A percentile compares a stretch with the other conserved stretches of the same genome.
Evolutionary conservation across 108 stramenopile species (phyloP).

Genomic region (Nitzschia inconspicua): DNA sequence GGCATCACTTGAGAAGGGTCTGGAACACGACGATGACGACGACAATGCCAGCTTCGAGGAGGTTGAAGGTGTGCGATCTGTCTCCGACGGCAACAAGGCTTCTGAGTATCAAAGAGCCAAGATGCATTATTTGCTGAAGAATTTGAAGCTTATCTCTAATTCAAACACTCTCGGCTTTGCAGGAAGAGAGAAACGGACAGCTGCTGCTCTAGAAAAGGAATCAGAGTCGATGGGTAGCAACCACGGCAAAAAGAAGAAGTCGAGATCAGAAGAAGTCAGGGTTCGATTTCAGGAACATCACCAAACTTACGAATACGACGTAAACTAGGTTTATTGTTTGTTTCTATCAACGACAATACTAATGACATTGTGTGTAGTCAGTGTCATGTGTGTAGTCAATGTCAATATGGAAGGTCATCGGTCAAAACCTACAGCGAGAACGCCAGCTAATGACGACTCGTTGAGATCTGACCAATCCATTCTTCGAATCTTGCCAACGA

Average conservation of each 20-base stretch:
- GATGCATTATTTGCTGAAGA: conserved; percentile 23
- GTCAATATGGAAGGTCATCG: too few species aligned
- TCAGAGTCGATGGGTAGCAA: too few species aligned
- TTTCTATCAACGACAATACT: too few species aligned
- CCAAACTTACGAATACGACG: too few species aligned
- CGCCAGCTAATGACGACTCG: conserved; percentile 43
- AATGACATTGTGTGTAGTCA: too few species aligned
- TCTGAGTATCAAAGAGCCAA: conserved; percentile 33
- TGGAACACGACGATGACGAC: not conserved
- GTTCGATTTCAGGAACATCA: too few species aligned
- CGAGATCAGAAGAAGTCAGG: too few species aligned
- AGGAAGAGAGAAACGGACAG: not conserved
- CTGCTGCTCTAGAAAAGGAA: too few species aligned
- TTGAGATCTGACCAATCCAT: conserved; percentile 76
- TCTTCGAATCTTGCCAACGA: conserved; percentile 68
- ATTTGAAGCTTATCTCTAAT: conserved; percentile 13
- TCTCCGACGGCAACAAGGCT: not conserved
- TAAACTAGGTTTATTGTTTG: too few species aligned
- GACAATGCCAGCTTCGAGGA: not conserved
- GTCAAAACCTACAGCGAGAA: too few species aligned
- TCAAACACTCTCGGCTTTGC: not conserved
- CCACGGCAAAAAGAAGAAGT: too few species aligned
- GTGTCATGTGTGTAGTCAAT: too few species aligned
- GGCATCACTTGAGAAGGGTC: conserved; percentile 9
- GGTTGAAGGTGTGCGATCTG: not conserved